These are phyloP conservation scores for Hemileccinum impolitum DNA, from an alignment of 768 basidiomycete genomes.

Conservation along the genomic window DNA sequence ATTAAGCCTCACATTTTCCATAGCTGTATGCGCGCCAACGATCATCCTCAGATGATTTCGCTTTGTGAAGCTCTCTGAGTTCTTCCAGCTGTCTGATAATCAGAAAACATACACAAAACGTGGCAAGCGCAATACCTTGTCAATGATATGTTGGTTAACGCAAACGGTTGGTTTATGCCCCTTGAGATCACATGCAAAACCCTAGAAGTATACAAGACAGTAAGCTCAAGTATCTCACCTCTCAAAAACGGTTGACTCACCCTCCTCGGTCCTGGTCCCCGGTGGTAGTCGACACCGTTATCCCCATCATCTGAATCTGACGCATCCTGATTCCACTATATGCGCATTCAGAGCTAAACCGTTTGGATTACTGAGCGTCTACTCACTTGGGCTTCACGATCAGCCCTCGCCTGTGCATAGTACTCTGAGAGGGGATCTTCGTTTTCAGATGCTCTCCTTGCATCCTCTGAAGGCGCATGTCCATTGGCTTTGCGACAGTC, in stretches of 20 bases:
- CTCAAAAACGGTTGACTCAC: constrained; percentile 16
- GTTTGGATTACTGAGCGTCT: not conserved
- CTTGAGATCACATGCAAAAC: constrained; percentile 64
- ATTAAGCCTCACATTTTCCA: constrained; percentile 51
- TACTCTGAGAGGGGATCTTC: constrained; percentile 64
- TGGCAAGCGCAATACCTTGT: constrained; percentile 48
- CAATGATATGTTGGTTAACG: constrained; percentile 70
- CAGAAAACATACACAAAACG: not conserved
- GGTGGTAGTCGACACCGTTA: constrained; percentile 12
- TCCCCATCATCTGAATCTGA: constrained; percentile 34
- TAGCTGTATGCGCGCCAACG: constrained; percentile 66
- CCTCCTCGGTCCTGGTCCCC: constrained; percentile 26
- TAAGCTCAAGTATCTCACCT: not conserved
- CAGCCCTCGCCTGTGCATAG: constrained; percentile 54
- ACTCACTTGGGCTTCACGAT: constrained; percentile 43
- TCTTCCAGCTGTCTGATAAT: constrained; percentile 52
- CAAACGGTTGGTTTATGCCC: constrained; percentile 35
- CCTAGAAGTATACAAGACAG: constrained; percentile 33
- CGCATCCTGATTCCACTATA: constrained; percentile 36
- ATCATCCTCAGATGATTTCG: constrained; percentile 58
- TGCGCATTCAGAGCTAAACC: not conserved
- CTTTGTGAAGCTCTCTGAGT: constrained; percentile 60
- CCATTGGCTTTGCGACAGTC: constrained; percentile 1
- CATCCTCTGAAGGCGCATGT: not conserved
- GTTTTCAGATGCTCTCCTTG: constrained; percentile 1